Percentiles rank a stretch among this genome's conserved stretches.
Conservation (phyloP, 2,329 filamentous ascomycete genomes). For the Diaporthe longicolla region DNA sequence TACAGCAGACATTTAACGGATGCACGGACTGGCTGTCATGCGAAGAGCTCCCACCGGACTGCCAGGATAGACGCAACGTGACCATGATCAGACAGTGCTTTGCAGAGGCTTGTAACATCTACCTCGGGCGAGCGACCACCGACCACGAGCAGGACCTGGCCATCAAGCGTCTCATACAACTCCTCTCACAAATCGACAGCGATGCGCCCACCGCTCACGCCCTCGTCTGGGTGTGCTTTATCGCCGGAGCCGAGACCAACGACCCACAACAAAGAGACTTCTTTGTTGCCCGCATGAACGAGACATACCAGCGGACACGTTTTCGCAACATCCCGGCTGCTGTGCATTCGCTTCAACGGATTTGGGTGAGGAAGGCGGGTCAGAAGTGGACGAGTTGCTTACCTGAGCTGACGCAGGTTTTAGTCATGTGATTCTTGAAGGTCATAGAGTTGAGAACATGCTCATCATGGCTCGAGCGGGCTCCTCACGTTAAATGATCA, state of each 20-base stretch:
- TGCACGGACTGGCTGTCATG: constrained; percentile 9
- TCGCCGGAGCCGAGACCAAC: constrained; percentile 9
- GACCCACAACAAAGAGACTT: constrained; percentile 12
- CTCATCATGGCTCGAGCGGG: too few species aligned
- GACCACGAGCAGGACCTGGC: constrained; percentile 4
- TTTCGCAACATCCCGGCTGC: constrained; percentile 18
- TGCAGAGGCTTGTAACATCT: constrained; percentile 21
- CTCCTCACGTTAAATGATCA: too few species aligned
- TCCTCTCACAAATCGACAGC: not conserved
- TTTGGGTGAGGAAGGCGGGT: constrained; percentile 10
- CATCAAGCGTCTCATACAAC: not conserved
- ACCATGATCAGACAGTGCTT: not conserved
- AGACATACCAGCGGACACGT: not conserved
- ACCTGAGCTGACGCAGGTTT: not conserved
- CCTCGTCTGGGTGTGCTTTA: constrained; percentile 15
- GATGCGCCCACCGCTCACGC: not conserved
- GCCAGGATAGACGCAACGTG: constrained; percentile 27
- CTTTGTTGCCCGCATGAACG: constrained; percentile 19
- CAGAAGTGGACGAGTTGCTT: constrained; percentile 27
- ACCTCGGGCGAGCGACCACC: not conserved
- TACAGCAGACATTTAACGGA: not conserved
- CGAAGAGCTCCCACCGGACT: not conserved
- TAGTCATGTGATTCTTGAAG: not conserved
- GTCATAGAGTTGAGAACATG: too few species aligned
- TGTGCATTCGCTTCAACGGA: constrained; percentile 7